A percentile compares a stretch with the other conserved stretches of the same genome.
Conservation (phyloP, 768 basidiomycete genomes). For the Exidia glandulosa region DNA sequence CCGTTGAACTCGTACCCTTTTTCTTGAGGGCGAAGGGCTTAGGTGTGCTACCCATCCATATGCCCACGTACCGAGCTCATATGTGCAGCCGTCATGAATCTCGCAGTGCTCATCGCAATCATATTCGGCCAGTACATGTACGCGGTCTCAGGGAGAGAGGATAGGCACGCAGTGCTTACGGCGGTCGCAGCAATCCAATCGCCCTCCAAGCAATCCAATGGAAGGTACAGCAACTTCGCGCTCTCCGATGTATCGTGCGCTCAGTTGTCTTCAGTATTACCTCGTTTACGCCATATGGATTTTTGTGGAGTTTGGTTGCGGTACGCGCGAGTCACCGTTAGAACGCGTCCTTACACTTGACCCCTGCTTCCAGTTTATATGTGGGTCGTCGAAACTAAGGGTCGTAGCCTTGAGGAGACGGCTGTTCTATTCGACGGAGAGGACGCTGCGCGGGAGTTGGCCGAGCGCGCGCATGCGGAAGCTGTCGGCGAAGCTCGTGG, state of each 20-base stretch:
- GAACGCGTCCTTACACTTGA: too few relatives aligned
- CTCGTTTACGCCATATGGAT: conserved; percentile 2
- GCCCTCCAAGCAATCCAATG: conserved; percentile 11
- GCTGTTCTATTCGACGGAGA: conserved; percentile 14
- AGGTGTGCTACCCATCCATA: too few relatives aligned
- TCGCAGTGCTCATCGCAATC: conserved; percentile 13
- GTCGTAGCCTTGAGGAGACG: conserved; percentile 15
- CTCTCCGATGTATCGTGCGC: background rate
- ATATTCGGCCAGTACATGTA: conserved; percentile 19
- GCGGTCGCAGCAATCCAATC: conserved; percentile 10
- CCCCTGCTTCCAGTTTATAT: background rate
- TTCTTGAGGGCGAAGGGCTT: conserved; percentile 20
- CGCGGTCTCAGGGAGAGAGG: background rate
- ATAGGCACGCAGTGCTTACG: background rate
- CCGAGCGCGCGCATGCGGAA: background rate
- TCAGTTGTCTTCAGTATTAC: background rate
- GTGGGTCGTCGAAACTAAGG: conserved; percentile 10
- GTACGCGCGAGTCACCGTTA: background rate
- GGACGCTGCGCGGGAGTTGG: conserved; percentile 3
- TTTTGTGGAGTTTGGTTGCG: background rate
- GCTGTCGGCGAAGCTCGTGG: background rate
- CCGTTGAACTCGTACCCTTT: conserved; percentile 23
- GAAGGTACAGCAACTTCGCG: conserved; percentile 1
- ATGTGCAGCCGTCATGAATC: conserved; percentile 8
- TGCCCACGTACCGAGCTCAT: too few relatives aligned